Evolutionary conservation across 305 asterid genomes (phyloP).

Genomic region (Plantago rigida): DNA sequence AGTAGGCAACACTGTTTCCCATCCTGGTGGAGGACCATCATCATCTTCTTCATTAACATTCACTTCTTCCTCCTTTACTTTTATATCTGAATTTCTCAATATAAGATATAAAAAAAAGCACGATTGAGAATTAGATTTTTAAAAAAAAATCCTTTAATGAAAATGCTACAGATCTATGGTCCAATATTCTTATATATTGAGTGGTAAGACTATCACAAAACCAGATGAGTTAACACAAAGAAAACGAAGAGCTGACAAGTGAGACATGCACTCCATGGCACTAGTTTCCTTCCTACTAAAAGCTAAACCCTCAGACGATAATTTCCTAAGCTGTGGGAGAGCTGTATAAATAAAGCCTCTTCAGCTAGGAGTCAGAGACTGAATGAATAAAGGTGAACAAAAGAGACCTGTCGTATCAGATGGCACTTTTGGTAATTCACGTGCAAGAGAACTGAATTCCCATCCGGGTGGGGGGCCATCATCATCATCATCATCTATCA

Average conservation of each 20-base stretch:
- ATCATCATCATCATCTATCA: slow-evolving; percentile 35
- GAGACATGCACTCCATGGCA: too few relatives aligned
- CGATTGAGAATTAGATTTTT: neutral
- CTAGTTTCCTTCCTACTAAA: too few relatives aligned
- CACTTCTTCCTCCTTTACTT: slow-evolving; percentile 36
- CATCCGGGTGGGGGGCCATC: slow-evolving; percentile 73
- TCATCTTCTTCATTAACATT: slow-evolving; percentile 30
- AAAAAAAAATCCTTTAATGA: too few relatives aligned
- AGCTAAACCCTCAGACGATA: too few relatives aligned
- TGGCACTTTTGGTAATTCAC: slow-evolving; percentile 31
- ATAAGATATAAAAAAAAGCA: slow-evolving; percentile 19
- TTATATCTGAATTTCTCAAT: slow-evolving; percentile 34
- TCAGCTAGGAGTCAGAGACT: slow-evolving; percentile 12
- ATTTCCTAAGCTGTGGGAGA: too few relatives aligned
- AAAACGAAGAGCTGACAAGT: too few relatives aligned
- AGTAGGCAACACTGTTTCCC: slow-evolving; percentile 43
- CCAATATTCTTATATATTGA: too few relatives aligned
- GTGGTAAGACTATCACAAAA: too few relatives aligned
- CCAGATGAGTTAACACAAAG: too few relatives aligned
- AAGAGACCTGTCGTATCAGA: slow-evolving; percentile 33
- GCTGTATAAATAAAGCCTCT: neutral
- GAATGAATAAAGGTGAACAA: slow-evolving; percentile 18
- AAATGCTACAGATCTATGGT: too few relatives aligned
- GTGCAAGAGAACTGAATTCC: slow-evolving; percentile 35
- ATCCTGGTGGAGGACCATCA: slow-evolving; percentile 78